A percentile compares a stretch with the other conserved stretches of the same genome.
Conservation (phyloP, 345 rosid species). For the Chamaenerion angustifolium region DNA sequence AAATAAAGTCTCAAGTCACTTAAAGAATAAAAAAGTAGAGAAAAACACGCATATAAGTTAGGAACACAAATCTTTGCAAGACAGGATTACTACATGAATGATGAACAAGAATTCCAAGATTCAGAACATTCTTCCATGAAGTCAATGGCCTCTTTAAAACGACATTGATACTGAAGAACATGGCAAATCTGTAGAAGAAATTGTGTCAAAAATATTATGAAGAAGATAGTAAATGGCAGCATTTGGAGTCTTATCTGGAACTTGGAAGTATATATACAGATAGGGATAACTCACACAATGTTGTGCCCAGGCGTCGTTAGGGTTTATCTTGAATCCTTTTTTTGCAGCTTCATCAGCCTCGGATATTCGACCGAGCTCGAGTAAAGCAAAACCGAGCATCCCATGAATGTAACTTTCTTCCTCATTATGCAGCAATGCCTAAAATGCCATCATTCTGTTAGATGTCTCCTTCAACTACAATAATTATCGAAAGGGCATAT, state of each 20-base stretch:
- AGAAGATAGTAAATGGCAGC: background rate
- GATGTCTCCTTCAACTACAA: background rate
- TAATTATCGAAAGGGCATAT: background rate
- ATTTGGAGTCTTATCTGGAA: background rate
- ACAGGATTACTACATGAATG: conserved; percentile 47
- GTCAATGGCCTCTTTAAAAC: conserved; percentile 67
- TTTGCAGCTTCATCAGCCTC: conserved; percentile 76
- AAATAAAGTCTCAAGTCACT: background rate
- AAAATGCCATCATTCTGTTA: background rate
- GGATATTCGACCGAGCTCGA: conserved; percentile 69
- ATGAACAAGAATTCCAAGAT: conserved; percentile 54
- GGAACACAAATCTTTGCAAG: background rate
- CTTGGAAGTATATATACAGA: background rate
- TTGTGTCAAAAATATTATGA: background rate
- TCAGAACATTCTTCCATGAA: conserved; percentile 65
- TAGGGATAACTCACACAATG: conserved; percentile 54
- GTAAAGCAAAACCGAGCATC: conserved; percentile 71
- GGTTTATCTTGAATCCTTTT: conserved; percentile 59
- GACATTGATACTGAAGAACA: conserved; percentile 67
- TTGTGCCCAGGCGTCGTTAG: conserved; percentile 69
- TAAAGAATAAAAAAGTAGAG: background rate
- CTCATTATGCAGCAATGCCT: conserved; percentile 60
- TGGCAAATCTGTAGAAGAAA: conserved; percentile 58
- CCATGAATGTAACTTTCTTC: conserved; percentile 60
- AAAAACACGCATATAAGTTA: background rate